A percentile compares a stretch with the other conserved stretches of the same genome.
These are phyloP conservation scores for Dactylis glomerata DNA, from an alignment of 176 grass and related monocot genomes.

Conservation along the genomic window DNA sequence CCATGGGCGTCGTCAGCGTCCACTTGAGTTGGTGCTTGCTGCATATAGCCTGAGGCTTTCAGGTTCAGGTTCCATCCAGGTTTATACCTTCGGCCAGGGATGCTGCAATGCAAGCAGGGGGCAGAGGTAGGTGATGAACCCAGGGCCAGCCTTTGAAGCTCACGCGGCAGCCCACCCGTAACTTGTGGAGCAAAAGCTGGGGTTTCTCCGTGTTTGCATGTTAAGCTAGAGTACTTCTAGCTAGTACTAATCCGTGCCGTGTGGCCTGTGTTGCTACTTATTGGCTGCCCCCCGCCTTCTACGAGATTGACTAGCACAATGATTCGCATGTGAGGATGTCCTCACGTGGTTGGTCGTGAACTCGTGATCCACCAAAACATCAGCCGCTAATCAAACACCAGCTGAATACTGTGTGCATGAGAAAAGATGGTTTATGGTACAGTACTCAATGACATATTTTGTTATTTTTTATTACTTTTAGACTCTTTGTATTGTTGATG, in stretches of 20 bases:
- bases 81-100: not conserved
- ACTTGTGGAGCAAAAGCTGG: constrained; percentile 65
- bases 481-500: too few species aligned
- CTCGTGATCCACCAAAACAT: constrained; percentile 5
- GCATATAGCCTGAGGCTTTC: constrained; percentile 3
- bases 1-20: not conserved
- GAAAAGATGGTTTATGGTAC: not conserved
- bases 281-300: constrained; percentile 22
- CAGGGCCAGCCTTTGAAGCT: not conserved
- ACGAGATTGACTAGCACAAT: constrained; percentile 49
- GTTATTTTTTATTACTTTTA: too few species aligned
- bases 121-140: not conserved
- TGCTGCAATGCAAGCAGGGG: not conserved
- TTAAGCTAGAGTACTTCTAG: not conserved
- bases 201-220: constrained; percentile 27
- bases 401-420: not conserved
- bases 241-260: not conserved
- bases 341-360: constrained; percentile 34
- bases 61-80: not conserved
- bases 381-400: not conserved
- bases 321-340: constrained; percentile 29
- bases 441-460: too few species aligned
- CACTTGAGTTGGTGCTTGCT: constrained; percentile 13
- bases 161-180: constrained; percentile 37
- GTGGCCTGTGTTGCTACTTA: constrained; percentile 11